Evolutionary conservation across 2,329 filamentous ascomycete species (phyloP).

Genomic region (Setomelanomma holmii): DNA sequence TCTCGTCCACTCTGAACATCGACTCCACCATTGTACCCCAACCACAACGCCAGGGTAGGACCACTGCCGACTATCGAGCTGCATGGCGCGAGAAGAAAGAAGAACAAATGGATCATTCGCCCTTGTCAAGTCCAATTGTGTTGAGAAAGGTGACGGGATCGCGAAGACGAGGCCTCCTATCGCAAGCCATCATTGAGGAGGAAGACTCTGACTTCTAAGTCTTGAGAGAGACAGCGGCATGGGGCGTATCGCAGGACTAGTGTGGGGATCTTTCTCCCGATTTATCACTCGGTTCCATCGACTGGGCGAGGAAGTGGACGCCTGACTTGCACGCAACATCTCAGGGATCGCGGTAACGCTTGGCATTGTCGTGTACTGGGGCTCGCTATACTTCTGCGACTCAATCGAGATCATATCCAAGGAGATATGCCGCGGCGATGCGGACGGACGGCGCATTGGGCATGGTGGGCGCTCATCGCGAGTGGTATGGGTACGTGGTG

Average conservation of each 20-base stretch:
- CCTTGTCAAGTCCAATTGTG: conserved; percentile 21
- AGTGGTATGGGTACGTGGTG: not conserved
- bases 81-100: conserved; percentile 35
- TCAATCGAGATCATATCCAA: not conserved
- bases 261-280: not conserved
- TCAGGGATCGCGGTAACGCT: not conserved
- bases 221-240: not conserved
- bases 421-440: not conserved
- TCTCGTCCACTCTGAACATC: conserved; percentile 60
- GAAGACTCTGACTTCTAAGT: conserved; percentile 63
- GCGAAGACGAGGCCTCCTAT: conserved; percentile 59
- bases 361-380: no score
- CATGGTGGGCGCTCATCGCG: not conserved
- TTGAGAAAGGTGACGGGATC: conserved; percentile 39
- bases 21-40: conserved; percentile 28
- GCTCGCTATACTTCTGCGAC: not conserved
- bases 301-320: not conserved
- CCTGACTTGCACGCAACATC: not conserved
- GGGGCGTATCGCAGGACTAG: no score
- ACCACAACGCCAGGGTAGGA: conserved; percentile 20
- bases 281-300: not conserved
- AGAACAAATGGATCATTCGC: conserved; percentile 19
- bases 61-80: conserved; percentile 38
- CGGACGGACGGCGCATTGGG: not conserved
- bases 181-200: conserved; percentile 75